Evolutionary conservation across 495 filamentous ascomycete species (phyloP), one percentile per base, ranked within the genome.

Genomic region (Chaetomium tenue): DNA sequence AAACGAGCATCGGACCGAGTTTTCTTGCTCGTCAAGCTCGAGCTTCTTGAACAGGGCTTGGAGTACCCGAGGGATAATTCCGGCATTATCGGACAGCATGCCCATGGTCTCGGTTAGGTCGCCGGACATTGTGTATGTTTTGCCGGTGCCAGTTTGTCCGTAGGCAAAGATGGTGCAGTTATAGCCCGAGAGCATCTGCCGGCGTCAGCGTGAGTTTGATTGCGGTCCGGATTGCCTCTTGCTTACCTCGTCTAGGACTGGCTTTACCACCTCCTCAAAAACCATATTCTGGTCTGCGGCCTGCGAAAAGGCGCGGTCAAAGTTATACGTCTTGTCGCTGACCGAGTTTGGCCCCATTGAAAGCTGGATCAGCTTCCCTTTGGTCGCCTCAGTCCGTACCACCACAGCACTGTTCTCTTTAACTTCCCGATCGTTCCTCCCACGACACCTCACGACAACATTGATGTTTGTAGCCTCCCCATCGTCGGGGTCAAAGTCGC

Each of bases 111-210:
- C 89, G 12, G 83, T 89, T 89, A 98, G 97, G 71, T 98, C 93
- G 40, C 94, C 94, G 4, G 95, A 96, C 94, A 98, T 98, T 3
- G 94, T 98, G 74, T 98, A 98, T 37, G 94, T 98, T 76, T 98
- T 98, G 60, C 94, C 94, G 0, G 94, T 98, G 30, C 94, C 94
- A 0, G 94, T 98, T 70, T 98, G 94, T 11, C 94, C 94, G 74
- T 98, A 98, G 53, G 94, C 94, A 72, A 98, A 98, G 61, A 98
- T 96, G 9, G 94, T 98, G 74, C 94, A 98, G 74, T 98, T 98
- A 77, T 90, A 98, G n/a, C 94, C 94, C 28, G 86, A 82, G 25
- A 98, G 84, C 85, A 98, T 97, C 92, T 97, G 69, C 7, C 18
- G 8, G 33, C 9, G 67, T 70, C 66, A 69, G 64, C 22, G 40